These are phyloP conservation scores for Esteya vermicola DNA, from an alignment of 2,329 filamentous ascomycete species.

Conservation along the genomic window DNA sequence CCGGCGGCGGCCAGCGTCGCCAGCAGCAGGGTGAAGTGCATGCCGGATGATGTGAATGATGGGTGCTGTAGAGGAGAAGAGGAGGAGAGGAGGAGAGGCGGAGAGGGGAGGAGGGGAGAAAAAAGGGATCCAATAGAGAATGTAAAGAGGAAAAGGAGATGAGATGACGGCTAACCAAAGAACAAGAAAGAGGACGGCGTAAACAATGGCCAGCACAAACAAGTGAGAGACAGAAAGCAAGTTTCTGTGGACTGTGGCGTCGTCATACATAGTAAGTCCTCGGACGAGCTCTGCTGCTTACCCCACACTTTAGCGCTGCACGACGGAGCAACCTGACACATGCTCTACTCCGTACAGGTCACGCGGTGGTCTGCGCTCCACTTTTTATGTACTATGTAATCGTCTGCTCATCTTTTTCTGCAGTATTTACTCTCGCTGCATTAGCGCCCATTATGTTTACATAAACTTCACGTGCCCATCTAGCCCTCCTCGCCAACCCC, in stretches of 20 bases:
- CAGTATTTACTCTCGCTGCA: no score
- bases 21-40: constrained; percentile 6
- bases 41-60: neutral
- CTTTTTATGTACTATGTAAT: no score
- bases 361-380: neutral
- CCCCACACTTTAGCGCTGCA: constrained; percentile 2
- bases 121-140: neutral
- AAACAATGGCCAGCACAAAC: neutral
- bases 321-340: neutral
- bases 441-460: neutral
- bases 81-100: neutral
- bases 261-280: neutral
- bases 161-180: neutral
- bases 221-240: no score
- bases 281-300: neutral
- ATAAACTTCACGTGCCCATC: no score
- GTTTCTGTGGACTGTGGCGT: no score
- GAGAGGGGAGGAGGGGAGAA: neutral
- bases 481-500: no score
- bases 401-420: no score
- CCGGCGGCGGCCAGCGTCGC: constrained; percentile 12
- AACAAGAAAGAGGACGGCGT: neutral
- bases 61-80: no score
- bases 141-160: neutral
- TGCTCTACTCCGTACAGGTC: neutral